Percentiles rank a stretch among this genome's conserved stretches.
These are phyloP conservation scores for Fusarium algeriense DNA, from an alignment of 2,329 filamentous ascomycete genomes.

Conservation along the genomic window DNA sequence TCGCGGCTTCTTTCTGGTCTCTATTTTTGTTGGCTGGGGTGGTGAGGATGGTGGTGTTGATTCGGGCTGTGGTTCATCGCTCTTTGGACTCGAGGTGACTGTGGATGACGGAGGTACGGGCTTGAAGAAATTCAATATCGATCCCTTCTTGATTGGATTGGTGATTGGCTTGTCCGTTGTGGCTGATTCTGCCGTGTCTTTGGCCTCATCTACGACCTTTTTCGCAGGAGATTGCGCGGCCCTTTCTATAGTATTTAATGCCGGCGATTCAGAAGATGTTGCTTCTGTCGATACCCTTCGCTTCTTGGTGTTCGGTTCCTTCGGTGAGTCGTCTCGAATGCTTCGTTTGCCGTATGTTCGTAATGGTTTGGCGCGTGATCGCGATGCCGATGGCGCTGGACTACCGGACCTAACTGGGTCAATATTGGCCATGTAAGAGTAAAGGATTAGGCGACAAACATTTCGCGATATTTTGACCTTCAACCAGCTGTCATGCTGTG, in stretches of 20 bases:
- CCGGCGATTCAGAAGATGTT: background rate
- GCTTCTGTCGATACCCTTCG: conserved; percentile 21
- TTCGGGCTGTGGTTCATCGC: conserved; percentile 26
- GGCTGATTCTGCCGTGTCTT: background rate
- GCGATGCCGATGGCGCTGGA: conserved; percentile 40
- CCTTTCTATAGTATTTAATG: background rate
- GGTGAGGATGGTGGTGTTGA: conserved; percentile 44
- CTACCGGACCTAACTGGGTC: conserved; percentile 49
- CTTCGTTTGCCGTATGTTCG: conserved; percentile 57
- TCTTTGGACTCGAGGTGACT: conserved; percentile 24
- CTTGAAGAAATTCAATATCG: conserved; percentile 59
- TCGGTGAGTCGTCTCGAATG: conserved; percentile 44
- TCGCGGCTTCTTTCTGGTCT: conserved; percentile 44
- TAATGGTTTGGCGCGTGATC: conserved; percentile 52
- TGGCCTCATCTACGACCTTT: background rate
- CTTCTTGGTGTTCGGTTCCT: conserved; percentile 43
- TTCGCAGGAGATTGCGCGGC: background rate
- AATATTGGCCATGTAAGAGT: background rate
- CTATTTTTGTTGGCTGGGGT: conserved; percentile 3
- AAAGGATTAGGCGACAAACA: background rate
- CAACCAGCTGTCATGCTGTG: conserved; percentile 15
- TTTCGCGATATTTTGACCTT: conserved; percentile 5
- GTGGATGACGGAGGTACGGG: conserved; percentile 42
- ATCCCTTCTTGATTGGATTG: conserved; percentile 46
- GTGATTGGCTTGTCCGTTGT: background rate